A percentile compares a stretch with the other conserved stretches of the same genome.
phyloP scores from a whole-genome alignment of 441 rosid genomes.

The Theobroma grandiflorum region DNA sequence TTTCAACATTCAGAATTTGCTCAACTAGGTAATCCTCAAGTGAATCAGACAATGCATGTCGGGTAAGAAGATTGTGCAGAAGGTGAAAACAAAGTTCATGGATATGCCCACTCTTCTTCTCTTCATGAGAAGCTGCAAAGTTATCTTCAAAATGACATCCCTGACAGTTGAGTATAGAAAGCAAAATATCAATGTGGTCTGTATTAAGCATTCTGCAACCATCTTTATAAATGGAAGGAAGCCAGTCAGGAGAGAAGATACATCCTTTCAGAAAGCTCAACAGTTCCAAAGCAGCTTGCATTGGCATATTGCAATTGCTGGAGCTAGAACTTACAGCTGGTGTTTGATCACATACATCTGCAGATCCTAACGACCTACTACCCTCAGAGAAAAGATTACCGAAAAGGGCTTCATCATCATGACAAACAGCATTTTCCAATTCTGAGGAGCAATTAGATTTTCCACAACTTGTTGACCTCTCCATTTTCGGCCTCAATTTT shows the following conservation, averaged over 20 bases:
- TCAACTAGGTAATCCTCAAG: conserved; percentile 88
- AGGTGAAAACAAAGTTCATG: conserved; percentile 82
- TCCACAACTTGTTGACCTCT: conserved; percentile 67
- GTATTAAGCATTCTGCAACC: conserved; percentile 70
- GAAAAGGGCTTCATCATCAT: conserved; percentile 98
- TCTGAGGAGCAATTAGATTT: conserved; percentile 75
- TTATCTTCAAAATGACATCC: conserved; percentile 55
- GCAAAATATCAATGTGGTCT: conserved; percentile 85
- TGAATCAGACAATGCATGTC: conserved; percentile 66
- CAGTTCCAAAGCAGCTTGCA: conserved; percentile 86
- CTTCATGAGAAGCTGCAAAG: conserved; percentile 64
- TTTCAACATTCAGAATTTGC: conserved; percentile 78
- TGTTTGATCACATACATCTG: conserved; percentile 86
- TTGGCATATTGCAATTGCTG: conserved; percentile 75
- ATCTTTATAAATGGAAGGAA: conserved; percentile 75
- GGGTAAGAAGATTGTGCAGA: conserved; percentile 74
- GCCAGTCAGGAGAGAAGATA: conserved; percentile 79
- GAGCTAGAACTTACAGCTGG: conserved; percentile 58
- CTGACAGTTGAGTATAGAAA: conserved; percentile 69
- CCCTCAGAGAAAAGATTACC: conserved; percentile 98
- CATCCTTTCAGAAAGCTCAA: conserved; percentile 82
- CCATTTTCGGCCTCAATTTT: conserved; percentile 79
- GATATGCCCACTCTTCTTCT: conserved; percentile 58
- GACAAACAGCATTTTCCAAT: conserved; percentile 80
- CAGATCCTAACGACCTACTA: conserved; percentile 76